phyloP scores from a whole-genome alignment of 176 grass and related monocot genomes.

The Puccinellia tenuiflora region DNA sequence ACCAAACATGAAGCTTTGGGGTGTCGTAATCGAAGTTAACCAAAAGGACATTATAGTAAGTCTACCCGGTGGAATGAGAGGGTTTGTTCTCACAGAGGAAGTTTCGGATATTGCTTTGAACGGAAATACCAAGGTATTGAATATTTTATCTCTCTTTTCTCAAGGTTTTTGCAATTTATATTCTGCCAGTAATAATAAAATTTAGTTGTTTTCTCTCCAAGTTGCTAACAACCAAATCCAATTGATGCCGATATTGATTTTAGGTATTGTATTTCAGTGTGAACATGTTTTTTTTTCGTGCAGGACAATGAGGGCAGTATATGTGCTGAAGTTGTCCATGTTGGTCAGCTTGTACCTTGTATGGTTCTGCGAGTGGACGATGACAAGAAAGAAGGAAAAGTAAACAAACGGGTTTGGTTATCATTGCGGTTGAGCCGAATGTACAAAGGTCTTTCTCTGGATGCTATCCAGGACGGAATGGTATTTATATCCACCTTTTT shows the following conservation, averaged over 20 bases:
- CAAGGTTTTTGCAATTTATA: background rate
- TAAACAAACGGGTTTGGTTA: constrained; percentile 72
- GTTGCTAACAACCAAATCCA: constrained; percentile 3
- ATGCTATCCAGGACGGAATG: constrained; percentile 94
- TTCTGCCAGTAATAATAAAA: background rate
- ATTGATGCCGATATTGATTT: constrained; percentile 10
- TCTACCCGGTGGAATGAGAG: constrained; percentile 91
- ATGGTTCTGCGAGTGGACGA: constrained; percentile 69
- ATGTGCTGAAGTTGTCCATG: constrained; percentile 62
- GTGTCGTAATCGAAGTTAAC: constrained; percentile 87
- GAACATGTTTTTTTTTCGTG: constrained; percentile 16
- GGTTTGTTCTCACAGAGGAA: constrained; percentile 81
- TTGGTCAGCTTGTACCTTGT: constrained; percentile 83
- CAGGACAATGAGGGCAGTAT: constrained; percentile 60
- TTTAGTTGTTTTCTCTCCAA: background rate
- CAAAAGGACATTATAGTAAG: constrained; percentile 75
- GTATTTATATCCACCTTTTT: constrained; percentile 32
- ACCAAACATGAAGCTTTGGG: constrained; percentile 89
- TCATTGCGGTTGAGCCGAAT: constrained; percentile 73
- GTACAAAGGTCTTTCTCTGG: constrained; percentile 80
- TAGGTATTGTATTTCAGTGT: background rate
- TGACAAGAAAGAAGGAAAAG: constrained; percentile 90
- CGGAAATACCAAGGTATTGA: constrained; percentile 40
- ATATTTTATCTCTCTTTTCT: background rate
- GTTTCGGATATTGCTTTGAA: constrained; percentile 42